Base-by-base conservation (phyloP, 306 rosid genomes). In the Medicago arabica region DNA sequence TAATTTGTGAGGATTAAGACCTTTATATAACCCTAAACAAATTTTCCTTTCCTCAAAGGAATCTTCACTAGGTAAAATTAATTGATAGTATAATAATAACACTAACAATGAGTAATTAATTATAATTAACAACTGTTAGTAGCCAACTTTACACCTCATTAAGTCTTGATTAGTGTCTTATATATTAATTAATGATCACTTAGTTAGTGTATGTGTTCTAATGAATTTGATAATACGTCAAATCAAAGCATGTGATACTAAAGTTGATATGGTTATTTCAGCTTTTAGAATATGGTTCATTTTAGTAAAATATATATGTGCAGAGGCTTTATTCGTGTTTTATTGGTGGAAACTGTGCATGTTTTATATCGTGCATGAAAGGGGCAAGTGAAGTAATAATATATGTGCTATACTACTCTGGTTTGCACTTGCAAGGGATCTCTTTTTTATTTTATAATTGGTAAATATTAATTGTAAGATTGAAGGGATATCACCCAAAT, bases 171-270 rank as follows among this genome's bases (percentile, higher is more conserved):
- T 81, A 62, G 16, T 68, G 25, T 18, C 40, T 57, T 28, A 72
- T 7, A 64, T 71, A 65, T 70, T 58, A 72, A 25, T 47, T 65
- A 58, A 64, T 58, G 28, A 83, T 83, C 69, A 50, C 57, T 73
- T 43, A 1, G 18, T 54, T 67, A 64, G 62, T 55, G 55, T 64
- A 39, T 68, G 38, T 77, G 66, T 63, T 81, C 63, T 72, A 63
- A 34, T 71, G 69, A 39, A 67, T 76, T 79, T 75, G 10, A 70
- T 80, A 28, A 62, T 74, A 11, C 69, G 73, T 84, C 87, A 74
- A 64, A 84, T 82, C 86, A 78, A 67, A 72, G 87, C 87, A 84
- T 81, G 83, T 63, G 87, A 84, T 84, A 47, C 87, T 58, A 81
- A 84, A 84, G 87, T 2, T 50, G 28, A 39, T 69, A 18, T 46